Base-by-base conservation (phyloP, 75 land plant genomes). In the Sequoia sempervirens region DNA sequence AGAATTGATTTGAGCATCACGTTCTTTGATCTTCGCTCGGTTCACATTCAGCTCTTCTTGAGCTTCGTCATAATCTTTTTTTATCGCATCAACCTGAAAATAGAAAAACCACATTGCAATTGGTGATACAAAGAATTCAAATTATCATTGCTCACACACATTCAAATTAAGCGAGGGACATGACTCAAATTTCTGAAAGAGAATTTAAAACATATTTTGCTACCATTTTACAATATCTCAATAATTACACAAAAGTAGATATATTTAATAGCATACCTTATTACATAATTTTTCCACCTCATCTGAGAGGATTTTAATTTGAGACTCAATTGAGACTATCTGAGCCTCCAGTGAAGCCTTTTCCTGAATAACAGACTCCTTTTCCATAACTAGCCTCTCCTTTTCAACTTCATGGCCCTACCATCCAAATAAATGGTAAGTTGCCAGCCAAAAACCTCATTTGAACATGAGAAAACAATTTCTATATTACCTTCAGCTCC, bases 331-430 rank as follows among this genome's bases (percentile, higher is more conserved):
- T 54, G 91, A 47, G 38, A 82, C 80, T 61, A 92, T 69, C 83
- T 98, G 96, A 64, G 75, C 86, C 82, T 93, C 93, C 72, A 95
- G 81, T 3, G 90, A 75, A 56, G 87, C 87, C 54, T 84, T 91
- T 83, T 98, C 99, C 80, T 95, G 86, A 56, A 88, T 66, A 26
- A 94, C 88, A 56, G 95, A 94, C 50, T 98, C 99, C 89, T 89
- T 93, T 82, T 96, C 96, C 97, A 98, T 92, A 64, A 91, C 82
- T 80, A 98, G 89, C 80, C 90, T 93, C 92, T 96, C 94, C 72
- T 82, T 91, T 85, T 91, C 95, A 90, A 87, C 96, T 85, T 93
- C 97, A 91, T 93, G 94, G 12, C 82, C 90, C 99, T 98, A 84
- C 20, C 75, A 85, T 37, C 81, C 69, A 79, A 45, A 26, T 88